Evolutionary conservation across 805 yeast species (phyloP), one percentile per base, ranked within the genome.

Genomic region (Barnettozyma siamensis): DNA sequence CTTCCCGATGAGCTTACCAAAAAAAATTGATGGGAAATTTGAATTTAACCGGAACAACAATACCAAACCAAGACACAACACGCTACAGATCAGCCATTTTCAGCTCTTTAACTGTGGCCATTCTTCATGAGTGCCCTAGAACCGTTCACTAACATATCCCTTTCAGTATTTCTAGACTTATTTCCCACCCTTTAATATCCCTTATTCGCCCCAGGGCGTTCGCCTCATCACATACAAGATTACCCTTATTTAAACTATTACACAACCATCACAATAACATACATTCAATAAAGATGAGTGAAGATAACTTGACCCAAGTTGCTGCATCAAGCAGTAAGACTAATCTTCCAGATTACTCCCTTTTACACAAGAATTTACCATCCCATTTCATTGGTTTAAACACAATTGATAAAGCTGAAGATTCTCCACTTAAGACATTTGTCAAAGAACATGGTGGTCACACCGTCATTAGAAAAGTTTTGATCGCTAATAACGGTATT

Each of bases 401-500:
- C 63, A 74, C 93, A 30, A 70, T 88, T 33, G 83, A 77, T 31
- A 70, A 61, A 19, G 95, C 95, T 18, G 88, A 85, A 54, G 83
- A 86, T n/a, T 73, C 85, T 26, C 66, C 66, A 11, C 79, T 91
- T 40, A 84, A 84, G 51, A 91, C 87, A 58, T 93, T 88, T 59
- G 96, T 94, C 49, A 74, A 73, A 54, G 71, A 76, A 38, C 85
- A 84, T 57, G 87, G 85, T 41, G 99, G 99, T 60, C 99, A 93
- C 69, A 88, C 99, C 6, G 95, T 93, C 36, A 88, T 93, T 56
- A 75, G 83, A 41, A 83, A 80, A 54, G 83, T 93, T 29, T 73
- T 93, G 51, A 93, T 93, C 58, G 98, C 99, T 45, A 94, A 94
- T 66, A 93, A 93, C 62, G 99, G 99, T 78, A 94, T 93, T 63